Evolutionary conservation across 169 alveolate genomes (phyloP), one percentile per base, ranked within the genome.

Genomic region (Theileria annulata): DNA sequence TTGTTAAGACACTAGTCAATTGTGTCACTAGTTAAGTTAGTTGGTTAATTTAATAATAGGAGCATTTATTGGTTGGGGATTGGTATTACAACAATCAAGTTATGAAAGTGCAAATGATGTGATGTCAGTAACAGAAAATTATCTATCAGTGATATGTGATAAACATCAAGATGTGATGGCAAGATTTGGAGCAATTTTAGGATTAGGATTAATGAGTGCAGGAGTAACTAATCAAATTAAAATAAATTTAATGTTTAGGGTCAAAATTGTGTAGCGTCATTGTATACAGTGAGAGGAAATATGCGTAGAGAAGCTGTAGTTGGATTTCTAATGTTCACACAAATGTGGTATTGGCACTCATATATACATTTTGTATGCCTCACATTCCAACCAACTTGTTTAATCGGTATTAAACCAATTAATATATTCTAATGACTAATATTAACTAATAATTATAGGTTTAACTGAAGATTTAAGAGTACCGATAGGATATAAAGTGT

Each of bases 341-440:
- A 98, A 79, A 93, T 96, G 88, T 98, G 99, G 99, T 97, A 95
- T 86, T 98, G 99, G 99, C 97, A 94, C 87, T 98, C 99, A 17
- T 91, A 96, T 71, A 92, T 96, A 23, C 98, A 96, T 87, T 94
- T 95, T 92, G 79, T 96, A 19, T 88, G 96, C 49, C 79, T 98
- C 48, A 71, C 98, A 27, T 91, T 96, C 54, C 84, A 85, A 72
- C 99, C 99, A 13, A 93, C 99, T 13, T 91, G 96, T n/a, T 79
- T 96, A 49, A 92, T 95, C 71, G 99, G 98, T 64, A 47, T 94
- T 19, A 94, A 91, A n/a, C n/a, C n/a, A n/a, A n/a, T n/a, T n/a
- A n/a, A n/a, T n/a, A n/a, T n/a, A n/a, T n/a, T n/a, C n/a, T n/a
- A n/a, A n/a, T n/a, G n/a, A n/a, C n/a, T n/a, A n/a, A n/a, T n/a